Evolutionary conservation across 495 filamentous ascomycete species (phyloP).

Genomic region (Bacidia rubella): DNA sequence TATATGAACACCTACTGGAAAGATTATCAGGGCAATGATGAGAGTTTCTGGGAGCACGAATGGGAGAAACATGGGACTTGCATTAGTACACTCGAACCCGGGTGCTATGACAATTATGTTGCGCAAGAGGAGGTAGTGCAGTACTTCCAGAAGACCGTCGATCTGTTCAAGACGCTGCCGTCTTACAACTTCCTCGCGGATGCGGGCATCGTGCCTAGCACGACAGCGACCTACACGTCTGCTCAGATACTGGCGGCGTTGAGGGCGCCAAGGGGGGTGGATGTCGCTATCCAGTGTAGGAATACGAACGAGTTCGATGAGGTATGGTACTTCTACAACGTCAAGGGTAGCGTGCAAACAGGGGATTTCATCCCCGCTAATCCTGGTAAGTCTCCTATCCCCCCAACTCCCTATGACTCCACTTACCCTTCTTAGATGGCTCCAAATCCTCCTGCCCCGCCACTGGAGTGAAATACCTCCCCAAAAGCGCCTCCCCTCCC

Average conservation of each 20-base stretch:
- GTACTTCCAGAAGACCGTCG: slow-evolving; percentile 45
- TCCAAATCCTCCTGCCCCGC: slow-evolving; percentile 48
- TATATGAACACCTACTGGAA: slow-evolving; percentile 78
- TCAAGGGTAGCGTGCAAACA: slow-evolving; percentile 60
- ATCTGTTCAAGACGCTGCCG: slow-evolving; percentile 33
- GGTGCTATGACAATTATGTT: slow-evolving; percentile 58
- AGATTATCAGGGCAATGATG: slow-evolving; percentile 48
- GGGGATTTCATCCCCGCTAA: slow-evolving; percentile 56
- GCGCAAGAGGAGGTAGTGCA: slow-evolving; percentile 47
- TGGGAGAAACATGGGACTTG: slow-evolving; percentile 73
- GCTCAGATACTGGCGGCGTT: slow-evolving; percentile 51
- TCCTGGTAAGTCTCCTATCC: slow-evolving; percentile 31
- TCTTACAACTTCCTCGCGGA: slow-evolving; percentile 33
- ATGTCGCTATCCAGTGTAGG: slow-evolving; percentile 56
- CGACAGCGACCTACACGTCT: slow-evolving; percentile 41
- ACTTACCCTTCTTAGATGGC: slow-evolving; percentile 32
- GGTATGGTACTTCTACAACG: slow-evolving; percentile 76
- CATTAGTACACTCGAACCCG: slow-evolving; percentile 47
- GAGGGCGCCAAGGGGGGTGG: slow-evolving; percentile 45
- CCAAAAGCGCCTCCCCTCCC: slow-evolving; percentile 33
- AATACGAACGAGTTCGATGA: slow-evolving; percentile 48
- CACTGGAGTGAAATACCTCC: slow-evolving; percentile 50
- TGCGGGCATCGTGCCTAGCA: slow-evolving; percentile 36
- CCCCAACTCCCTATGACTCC: not conserved
- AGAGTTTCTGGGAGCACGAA: slow-evolving; percentile 69